These are phyloP conservation scores for Ceratocystis diversiconidia DNA, from an alignment of 2,329 filamentous ascomycete genomes.

Conservation along the genomic window DNA sequence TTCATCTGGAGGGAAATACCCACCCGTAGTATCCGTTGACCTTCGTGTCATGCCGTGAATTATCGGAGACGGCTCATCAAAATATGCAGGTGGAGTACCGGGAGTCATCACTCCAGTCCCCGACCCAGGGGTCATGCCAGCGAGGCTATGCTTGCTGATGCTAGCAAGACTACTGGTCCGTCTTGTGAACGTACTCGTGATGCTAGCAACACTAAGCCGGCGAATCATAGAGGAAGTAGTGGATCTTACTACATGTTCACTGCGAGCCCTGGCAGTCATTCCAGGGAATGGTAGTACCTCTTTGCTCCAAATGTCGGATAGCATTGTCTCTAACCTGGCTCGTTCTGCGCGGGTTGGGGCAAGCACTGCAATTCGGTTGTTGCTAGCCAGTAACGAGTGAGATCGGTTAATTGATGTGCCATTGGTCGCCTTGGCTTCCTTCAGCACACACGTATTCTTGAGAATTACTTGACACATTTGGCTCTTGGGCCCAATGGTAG, in stretches of 20 bases:
- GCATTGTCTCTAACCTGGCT: slow-evolving; percentile 56
- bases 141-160: slow-evolving; percentile 21
- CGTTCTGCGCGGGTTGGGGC: slow-evolving; percentile 63
- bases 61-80: slow-evolving; percentile 13
- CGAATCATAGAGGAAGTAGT: slow-evolving; percentile 80
- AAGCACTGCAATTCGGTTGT: slow-evolving; percentile 51
- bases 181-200: slow-evolving; percentile 61
- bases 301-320: slow-evolving; percentile 73
- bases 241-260: slow-evolving; percentile 58
- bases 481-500: slow-evolving; percentile 55
- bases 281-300: slow-evolving; percentile 71
- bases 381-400: slow-evolving; percentile 62
- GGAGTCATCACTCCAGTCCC: slow-evolving; percentile 1
- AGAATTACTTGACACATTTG: slow-evolving; percentile 65
- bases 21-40: slow-evolving; percentile 14
- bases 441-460: slow-evolving; percentile 64
- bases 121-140: slow-evolving; percentile 12
- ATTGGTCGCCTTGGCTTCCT: slow-evolving; percentile 35
- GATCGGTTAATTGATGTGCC: slow-evolving; percentile 54
- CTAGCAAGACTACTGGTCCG: slow-evolving; percentile 46
- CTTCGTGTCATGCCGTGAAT: slow-evolving; percentile 16
- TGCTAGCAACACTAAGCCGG: slow-evolving; percentile 70
- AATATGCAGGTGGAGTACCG: slow-evolving; percentile 10
- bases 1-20: slow-evolving; percentile 6
- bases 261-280: slow-evolving; percentile 50